These are phyloP conservation scores for Trametes sanguinea DNA, from an alignment of 768 basidiomycete species.

Conservation along the genomic window DNA sequence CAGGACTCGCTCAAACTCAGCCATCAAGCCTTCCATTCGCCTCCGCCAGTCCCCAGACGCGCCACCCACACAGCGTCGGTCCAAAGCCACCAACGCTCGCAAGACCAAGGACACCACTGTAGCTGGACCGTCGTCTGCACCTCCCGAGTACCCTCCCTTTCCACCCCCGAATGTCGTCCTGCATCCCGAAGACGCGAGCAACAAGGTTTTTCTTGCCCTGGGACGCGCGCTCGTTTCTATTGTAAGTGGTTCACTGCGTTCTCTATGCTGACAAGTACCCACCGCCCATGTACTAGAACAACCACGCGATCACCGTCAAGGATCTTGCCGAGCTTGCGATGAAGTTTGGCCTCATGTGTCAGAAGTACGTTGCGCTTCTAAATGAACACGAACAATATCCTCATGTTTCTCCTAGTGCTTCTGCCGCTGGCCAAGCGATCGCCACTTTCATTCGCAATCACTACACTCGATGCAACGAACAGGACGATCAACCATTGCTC, in stretches of 20 bases:
- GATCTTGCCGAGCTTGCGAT: conserved; percentile 76
- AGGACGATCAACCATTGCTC: conserved; percentile 74
- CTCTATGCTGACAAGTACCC: conserved; percentile 21
- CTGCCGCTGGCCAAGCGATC: conserved; percentile 80
- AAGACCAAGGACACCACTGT: conserved; percentile 20
- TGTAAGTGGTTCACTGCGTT: conserved; percentile 44
- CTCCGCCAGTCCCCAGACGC: conserved; percentile 47
- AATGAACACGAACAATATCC: conserved; percentile 3
- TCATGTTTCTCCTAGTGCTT: conserved; percentile 48
- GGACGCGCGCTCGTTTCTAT: conserved; percentile 74
- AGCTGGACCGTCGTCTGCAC: conserved; percentile 16
- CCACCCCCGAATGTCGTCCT: conserved; percentile 66
- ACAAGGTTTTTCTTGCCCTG: conserved; percentile 73
- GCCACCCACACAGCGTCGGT: conserved; percentile 32
- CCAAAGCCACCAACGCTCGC: conserved; percentile 35
- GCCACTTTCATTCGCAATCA: conserved; percentile 82
- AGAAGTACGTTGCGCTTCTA: conserved; percentile 57
- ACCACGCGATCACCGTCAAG: conserved; percentile 85
- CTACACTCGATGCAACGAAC: conserved; percentile 65
- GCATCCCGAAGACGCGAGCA: conserved; percentile 72
- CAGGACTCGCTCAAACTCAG: conserved; percentile 52
- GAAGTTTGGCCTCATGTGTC: conserved; percentile 65
- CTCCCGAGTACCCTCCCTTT: conserved; percentile 42
- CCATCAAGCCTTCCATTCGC: conserved; percentile 54
- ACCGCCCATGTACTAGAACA: conserved; percentile 49